Evolutionary conservation across 148 eudicot genomes (phyloP).

Genomic region (Chenopodium suecicum): DNA sequence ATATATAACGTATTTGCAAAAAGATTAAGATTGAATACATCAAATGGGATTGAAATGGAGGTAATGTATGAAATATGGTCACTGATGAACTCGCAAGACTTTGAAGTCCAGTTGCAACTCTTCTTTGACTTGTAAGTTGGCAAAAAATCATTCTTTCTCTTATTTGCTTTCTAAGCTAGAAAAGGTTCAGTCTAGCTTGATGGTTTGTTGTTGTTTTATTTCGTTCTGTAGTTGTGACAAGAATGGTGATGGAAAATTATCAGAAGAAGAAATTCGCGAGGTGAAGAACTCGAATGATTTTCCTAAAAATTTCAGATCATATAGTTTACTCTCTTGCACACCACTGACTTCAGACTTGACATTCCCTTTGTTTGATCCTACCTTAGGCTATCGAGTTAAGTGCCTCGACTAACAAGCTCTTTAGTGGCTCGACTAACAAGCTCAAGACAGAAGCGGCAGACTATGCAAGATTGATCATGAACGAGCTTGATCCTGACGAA

Average conservation of each 20-base stretch:
- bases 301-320: background rate
- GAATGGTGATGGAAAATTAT: slow-evolving; percentile 87
- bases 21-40: slow-evolving; percentile 45
- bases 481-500: slow-evolving; percentile 90
- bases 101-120: slow-evolving; percentile 75
- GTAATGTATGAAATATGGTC: slow-evolving; percentile 79
- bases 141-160: slow-evolving; percentile 17
- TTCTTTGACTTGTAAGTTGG: slow-evolving; percentile 78
- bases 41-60: slow-evolving; percentile 59
- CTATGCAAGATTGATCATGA: slow-evolving; percentile 92
- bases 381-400: slow-evolving; percentile 75
- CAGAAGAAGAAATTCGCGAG: slow-evolving; percentile 92
- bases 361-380: background rate
- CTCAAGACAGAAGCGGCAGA: slow-evolving; percentile 68
- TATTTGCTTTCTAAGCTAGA: background rate
- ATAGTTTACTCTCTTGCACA: background rate
- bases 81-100: slow-evolving; percentile 69
- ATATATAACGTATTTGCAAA: slow-evolving; percentile 77
- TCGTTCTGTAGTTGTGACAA: slow-evolving; percentile 76
- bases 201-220: slow-evolving; percentile 4
- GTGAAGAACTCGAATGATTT: slow-evolving; percentile 31
- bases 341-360: background rate
- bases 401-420: slow-evolving; percentile 85
- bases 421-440: slow-evolving; percentile 29
- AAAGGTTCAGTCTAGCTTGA: slow-evolving; percentile 3